A percentile compares a stretch with the other conserved stretches of the same genome.
Evolutionary conservation across 495 filamentous ascomycete species (phyloP).

Genomic region (Rusavskia elegans): DNA sequence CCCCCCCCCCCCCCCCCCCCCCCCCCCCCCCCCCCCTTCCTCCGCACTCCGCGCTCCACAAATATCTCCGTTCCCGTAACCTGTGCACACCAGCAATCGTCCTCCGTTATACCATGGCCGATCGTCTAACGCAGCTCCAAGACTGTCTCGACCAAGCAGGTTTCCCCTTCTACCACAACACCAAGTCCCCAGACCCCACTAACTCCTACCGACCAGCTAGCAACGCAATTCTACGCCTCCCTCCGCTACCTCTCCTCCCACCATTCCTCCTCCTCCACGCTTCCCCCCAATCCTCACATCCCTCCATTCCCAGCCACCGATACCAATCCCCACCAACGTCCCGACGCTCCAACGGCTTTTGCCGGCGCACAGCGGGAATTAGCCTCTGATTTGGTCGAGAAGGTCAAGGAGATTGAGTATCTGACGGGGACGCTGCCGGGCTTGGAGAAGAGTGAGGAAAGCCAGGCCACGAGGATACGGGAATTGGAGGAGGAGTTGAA

Average conservation of each 20-base stretch:
- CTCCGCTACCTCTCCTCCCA: slow-evolving; percentile 70
- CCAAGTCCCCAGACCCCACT: background rate
- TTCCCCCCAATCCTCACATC: slow-evolving; percentile 26
- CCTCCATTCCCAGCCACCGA: background rate
- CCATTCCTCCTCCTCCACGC: slow-evolving; percentile 58
- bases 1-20: too few relatives aligned
- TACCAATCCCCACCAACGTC: slow-evolving; percentile 18
- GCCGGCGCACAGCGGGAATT: slow-evolving; percentile 59
- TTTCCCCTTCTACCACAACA: background rate
- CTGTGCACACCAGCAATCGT: too few relatives aligned
- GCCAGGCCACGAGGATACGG: slow-evolving; percentile 60
- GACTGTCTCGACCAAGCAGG: slow-evolving; percentile 80
- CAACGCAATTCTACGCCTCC: slow-evolving; percentile 75
- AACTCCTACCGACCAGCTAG: slow-evolving; percentile 38
- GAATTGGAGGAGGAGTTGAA: slow-evolving; percentile 64
- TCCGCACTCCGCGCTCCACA: background rate
- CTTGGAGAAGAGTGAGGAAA: slow-evolving; percentile 65
- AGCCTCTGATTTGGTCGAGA: slow-evolving; percentile 70
- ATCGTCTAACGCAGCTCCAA: slow-evolving; percentile 86
- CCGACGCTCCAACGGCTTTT: slow-evolving; percentile 52
- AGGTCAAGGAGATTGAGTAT: slow-evolving; percentile 88
- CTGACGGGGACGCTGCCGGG: slow-evolving; percentile 76
- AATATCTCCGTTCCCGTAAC: background rate
- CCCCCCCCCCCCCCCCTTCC: too few relatives aligned
- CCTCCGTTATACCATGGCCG: slow-evolving; percentile 13